Evolutionary conservation across 345 rosid genomes (phyloP).

Genomic region (Fremontodendron californicum): DNA sequence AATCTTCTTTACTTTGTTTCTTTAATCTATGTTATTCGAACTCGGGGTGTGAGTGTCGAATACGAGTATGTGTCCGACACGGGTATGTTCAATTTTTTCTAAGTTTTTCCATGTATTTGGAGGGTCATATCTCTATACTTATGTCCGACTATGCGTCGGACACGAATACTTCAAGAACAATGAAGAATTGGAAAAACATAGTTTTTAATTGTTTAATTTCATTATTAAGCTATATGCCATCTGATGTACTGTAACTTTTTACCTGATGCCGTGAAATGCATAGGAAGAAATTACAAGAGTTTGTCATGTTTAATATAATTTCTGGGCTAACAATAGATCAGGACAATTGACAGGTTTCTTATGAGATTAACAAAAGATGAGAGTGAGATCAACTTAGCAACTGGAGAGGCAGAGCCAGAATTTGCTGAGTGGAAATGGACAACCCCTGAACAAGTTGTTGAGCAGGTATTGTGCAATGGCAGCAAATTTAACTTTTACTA

Average conservation of each 20-base stretch:
- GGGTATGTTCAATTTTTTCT: too few relatives aligned
- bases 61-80: too few relatives aligned
- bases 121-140: too few relatives aligned
- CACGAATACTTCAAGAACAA: too few relatives aligned
- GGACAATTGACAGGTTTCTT: conserved; percentile 58
- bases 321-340: neutral
- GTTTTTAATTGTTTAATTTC: neutral
- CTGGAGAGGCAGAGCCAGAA: conserved; percentile 73
- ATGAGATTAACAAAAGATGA: conserved; percentile 71
- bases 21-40: too few relatives aligned
- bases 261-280: neutral
- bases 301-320: neutral
- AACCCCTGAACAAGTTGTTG: conserved; percentile 71
- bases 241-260: neutral
- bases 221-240: neutral
- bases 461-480: conserved; percentile 38
- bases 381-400: conserved; percentile 76
- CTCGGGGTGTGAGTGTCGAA: too few relatives aligned
- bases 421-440: conserved; percentile 98
- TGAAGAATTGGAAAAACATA: too few relatives aligned
- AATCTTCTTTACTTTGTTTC: neutral
- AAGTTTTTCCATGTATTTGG: too few relatives aligned
- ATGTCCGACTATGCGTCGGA: too few relatives aligned
- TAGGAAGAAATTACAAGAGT: neutral
- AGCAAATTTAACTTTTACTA: too few relatives aligned